Evolutionary conservation across 176 grass and related monocot species (phyloP), one percentile per base, ranked within the genome.

Genomic region (Rhynchospora tenuis): DNA sequence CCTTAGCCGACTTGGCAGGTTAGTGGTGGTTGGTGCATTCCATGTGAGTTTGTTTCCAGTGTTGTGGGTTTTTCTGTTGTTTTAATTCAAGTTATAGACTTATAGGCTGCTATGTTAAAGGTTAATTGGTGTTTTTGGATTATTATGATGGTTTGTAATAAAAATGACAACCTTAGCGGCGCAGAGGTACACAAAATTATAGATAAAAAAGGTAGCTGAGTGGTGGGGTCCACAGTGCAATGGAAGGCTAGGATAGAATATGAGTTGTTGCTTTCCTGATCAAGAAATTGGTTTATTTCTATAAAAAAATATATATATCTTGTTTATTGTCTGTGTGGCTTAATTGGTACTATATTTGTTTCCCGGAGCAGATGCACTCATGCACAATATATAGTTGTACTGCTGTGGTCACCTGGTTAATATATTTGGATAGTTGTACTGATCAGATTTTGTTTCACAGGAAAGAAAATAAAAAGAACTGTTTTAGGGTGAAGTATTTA

Each of bases 101-200:
- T 31, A 31, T 24, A 51, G 43, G 10, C 54, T 82, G 20, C 59
- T 56, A 16, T 54, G 46, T 55, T 56, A 56, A 27, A 8, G 73
- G 7, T 19, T 56, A 77, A 77, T 55, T 55, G 55, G 13, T 27
- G 13, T 31, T 56, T 2, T 31, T 77, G 50, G 24, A 61, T 56
- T 77, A 23, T 55, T 77, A 22, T 76, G 14, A 76, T 77, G 26
- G 26, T 77, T 1, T 52, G 23, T 54, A 59, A 75, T 52, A 71
- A 20, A 71, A 45, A 48, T 50, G 22, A 73, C 45, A 73, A 73
- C 24, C 6, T 50, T 20, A 1, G n/a, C 22, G 70, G 70, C 22
- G 45, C 70, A 51, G 1, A 51, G 70, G 70, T 48, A 47, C 70
- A 74, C n/a, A 74, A 74, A 73, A 22, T 72, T 66, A n/a, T 28